phyloP scores from a whole-genome alignment of 2,329 filamentous ascomycete species.

The Juglanconis sp. region DNA sequence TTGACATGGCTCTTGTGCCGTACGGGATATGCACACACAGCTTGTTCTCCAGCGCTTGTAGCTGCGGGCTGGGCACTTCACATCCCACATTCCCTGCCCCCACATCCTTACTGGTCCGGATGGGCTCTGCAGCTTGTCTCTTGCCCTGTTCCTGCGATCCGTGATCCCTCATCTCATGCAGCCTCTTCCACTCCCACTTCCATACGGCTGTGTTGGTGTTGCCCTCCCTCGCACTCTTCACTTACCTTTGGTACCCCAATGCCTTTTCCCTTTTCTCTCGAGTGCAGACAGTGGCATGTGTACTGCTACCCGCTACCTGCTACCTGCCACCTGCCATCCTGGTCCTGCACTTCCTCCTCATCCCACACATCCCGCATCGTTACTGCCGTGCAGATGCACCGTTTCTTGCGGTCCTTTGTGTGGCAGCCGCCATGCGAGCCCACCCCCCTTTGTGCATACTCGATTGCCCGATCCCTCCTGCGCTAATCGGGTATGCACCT shows the following conservation, averaged over 20 bases:
- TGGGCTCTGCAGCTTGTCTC: slow-evolving; percentile 1
- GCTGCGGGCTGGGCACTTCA: neutral
- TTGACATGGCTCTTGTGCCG: slow-evolving; percentile 1
- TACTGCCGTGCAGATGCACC: slow-evolving; percentile 1
- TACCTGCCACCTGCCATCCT: neutral
- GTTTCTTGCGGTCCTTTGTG: neutral
- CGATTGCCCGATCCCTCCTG: slow-evolving; percentile 9
- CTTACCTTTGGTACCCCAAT: neutral
- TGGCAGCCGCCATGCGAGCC: slow-evolving; percentile 5
- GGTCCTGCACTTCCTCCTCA: neutral
- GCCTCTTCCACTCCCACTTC: neutral
- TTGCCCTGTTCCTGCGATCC: slow-evolving; percentile 4
- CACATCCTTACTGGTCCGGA: neutral
- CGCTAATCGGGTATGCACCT: slow-evolving; percentile 14
- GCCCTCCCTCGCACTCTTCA: neutral
- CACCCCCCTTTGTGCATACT: slow-evolving; percentile 13
- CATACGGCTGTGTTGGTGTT: neutral
- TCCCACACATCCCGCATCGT: neutral
- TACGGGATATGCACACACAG: neutral
- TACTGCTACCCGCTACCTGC: neutral
- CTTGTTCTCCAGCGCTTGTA: slow-evolving; percentile 6
- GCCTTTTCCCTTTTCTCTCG: neutral
- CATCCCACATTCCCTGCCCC: slow-evolving; percentile 2
- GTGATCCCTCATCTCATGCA: neutral
- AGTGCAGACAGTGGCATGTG: neutral